phyloP scores from a whole-genome alignment of 768 basidiomycete genomes.

The Hypsizygus marmoreus region DNA sequence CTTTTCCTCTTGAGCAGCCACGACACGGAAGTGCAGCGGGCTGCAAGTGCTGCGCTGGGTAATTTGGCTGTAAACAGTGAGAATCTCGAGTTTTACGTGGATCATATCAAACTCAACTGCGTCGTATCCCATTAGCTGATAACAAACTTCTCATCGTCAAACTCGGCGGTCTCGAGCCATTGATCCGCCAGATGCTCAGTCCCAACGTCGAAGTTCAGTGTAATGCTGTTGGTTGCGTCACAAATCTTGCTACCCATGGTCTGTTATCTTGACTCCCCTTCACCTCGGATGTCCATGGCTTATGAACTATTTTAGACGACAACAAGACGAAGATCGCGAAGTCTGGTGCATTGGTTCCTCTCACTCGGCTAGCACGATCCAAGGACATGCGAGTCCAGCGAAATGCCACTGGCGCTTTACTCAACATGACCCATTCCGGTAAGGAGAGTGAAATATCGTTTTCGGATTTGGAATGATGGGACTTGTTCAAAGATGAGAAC shows the following conservation, averaged over 20 bases:
- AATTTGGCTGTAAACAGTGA: constrained; percentile 97
- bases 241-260: constrained; percentile 98
- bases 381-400: constrained; percentile 99
- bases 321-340: constrained; percentile 99
- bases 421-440: constrained; percentile 99
- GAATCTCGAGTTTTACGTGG: too few relatives aligned
- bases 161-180: constrained; percentile 93
- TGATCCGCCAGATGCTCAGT: constrained; percentile 98
- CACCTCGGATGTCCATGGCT: constrained; percentile 12
- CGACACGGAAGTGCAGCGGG: constrained; percentile 98
- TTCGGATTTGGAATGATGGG: background rate
- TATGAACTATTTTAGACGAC: constrained; percentile 63
- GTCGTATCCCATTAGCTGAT: constrained; percentile 62
- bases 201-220: constrained; percentile 99
- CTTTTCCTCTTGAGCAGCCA: constrained; percentile 96
- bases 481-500: constrained; percentile 77
- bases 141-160: constrained; percentile 99
- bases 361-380: constrained; percentile 92
- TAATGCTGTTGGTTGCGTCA: constrained; percentile 99
- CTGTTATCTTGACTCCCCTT: constrained; percentile 25
- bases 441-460: constrained; percentile 22
- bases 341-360: constrained; percentile 96
- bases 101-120: constrained; percentile 11
- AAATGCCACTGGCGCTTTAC: constrained; percentile 95
- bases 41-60: constrained; percentile 95